Conservation (phyloP, 495 filamentous ascomycete species). For the Aspergillus funiculosus region DNA sequence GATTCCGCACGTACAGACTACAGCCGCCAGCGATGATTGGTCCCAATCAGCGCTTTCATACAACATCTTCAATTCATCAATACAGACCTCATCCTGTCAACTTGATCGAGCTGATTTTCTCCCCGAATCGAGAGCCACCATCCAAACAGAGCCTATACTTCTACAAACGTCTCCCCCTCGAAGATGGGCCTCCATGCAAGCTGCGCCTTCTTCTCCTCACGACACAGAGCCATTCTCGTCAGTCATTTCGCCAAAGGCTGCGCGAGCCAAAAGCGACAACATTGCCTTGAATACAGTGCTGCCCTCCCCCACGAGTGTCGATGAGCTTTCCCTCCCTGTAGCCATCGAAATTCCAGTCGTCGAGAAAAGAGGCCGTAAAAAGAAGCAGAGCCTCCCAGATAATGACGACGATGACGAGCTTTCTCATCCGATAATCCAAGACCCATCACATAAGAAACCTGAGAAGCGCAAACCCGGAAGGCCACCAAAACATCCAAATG, state of each 20-base stretch:
- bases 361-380: constrained; percentile 33
- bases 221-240: constrained; percentile 43
- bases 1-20: background rate
- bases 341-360: constrained; percentile 19
- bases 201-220: constrained; percentile 29
- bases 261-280: constrained; percentile 26
- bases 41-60: constrained; percentile 18
- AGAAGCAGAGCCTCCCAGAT: constrained; percentile 25
- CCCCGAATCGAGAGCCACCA: constrained; percentile 2
- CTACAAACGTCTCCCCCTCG: constrained; percentile 15
- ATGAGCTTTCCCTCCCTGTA: constrained; percentile 28
- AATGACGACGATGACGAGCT: constrained; percentile 34
- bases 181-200: constrained; percentile 27
- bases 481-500: constrained; percentile 20
- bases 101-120: constrained; percentile 4
- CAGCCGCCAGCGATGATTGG: constrained; percentile 5
- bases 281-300: constrained; percentile 11
- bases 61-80: constrained; percentile 24
- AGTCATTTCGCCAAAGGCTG: constrained; percentile 20
- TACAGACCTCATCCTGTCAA: constrained; percentile 2
- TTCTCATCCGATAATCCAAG: constrained; percentile 7
- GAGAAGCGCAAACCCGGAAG: constrained; percentile 24
- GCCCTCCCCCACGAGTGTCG: constrained; percentile 23
- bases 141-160: constrained; percentile 11
- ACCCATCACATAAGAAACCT: background rate